A percentile compares a stretch with the other conserved stretches of the same genome.
Conservation (phyloP, 441 rosid species). For the Arabidopsis hybrid region DNA sequence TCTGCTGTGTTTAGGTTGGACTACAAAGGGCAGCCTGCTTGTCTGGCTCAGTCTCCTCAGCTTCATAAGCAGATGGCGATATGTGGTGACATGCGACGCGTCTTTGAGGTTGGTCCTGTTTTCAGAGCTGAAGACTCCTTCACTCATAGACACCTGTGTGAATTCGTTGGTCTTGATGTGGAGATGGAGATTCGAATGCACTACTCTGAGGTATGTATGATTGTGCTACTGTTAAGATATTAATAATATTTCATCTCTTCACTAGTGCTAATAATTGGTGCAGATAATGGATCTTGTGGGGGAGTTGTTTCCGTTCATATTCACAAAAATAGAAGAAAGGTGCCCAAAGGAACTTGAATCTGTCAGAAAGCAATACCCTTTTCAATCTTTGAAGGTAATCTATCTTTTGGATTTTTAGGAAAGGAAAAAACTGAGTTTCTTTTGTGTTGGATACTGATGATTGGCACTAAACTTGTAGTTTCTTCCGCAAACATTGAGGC, state of each 20-base stretch:
- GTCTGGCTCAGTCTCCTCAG: constrained; percentile 90
- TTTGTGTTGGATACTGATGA: constrained; percentile 38
- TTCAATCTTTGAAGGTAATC: constrained; percentile 74
- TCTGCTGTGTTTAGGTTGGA: constrained; percentile 86
- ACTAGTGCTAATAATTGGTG: constrained; percentile 32
- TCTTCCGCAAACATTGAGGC: constrained; percentile 62
- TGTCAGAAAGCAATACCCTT: constrained; percentile 73
- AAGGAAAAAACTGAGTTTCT: neutral
- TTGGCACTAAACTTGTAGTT: constrained; percentile 58
- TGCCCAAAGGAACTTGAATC: constrained; percentile 80
- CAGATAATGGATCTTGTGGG: constrained; percentile 91
- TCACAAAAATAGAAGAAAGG: constrained; percentile 65
- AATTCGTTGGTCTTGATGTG: constrained; percentile 82
- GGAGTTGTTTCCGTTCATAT: constrained; percentile 66
- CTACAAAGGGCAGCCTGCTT: constrained; percentile 85
- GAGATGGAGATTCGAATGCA: constrained; percentile 82
- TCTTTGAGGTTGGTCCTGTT: constrained; percentile 78
- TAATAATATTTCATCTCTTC: neutral
- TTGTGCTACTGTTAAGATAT: constrained; percentile 2
- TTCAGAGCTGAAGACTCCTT: constrained; percentile 82
- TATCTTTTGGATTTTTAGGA: too few relatives aligned
- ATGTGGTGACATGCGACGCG: constrained; percentile 67
- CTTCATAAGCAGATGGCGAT: constrained; percentile 78
- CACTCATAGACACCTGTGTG: constrained; percentile 85
- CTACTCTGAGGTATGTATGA: constrained; percentile 69